Evolutionary conservation across 768 basidiomycete genomes (phyloP), one percentile per base, ranked within the genome.

Genomic region (Mycena polygramma): DNA sequence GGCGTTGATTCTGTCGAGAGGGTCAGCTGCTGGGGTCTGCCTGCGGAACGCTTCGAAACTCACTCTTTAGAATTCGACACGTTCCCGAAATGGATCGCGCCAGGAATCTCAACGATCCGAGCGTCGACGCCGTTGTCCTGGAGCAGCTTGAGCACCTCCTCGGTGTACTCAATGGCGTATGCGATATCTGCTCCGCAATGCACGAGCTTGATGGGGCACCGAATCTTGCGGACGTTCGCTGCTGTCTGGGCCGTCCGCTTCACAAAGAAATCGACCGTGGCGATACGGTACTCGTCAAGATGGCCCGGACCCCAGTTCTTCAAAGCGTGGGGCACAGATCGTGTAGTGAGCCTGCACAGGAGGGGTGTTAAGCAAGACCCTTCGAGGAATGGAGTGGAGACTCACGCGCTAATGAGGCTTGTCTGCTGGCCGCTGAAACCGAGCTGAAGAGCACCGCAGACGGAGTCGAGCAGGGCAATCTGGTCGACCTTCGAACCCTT

Each of bases 161-260:
- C 60, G 26, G 66, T 71, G 57, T 64, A 66, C 37, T 63, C 73
- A 63, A 74, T 24, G 24, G 61, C 58, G 54, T 71, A 75, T 30
- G 75, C 75, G 64, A 79, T 78, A 49, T 78, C 79, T 58, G 76
- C 74, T 0, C 68, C 68, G 53, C 76, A 75, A n/a, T 77, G 74
- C 8, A 77, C 60, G 35, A 77, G 69, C 70, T 73, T 74, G 22
- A 77, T 45, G 41, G 75, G 76, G 58, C 75, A 75, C 7, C 35
- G n/a, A 45, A 77, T 70, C 46, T 69, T 70, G 41, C 75, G 53
- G n/a, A 77, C 55, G 13, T 69, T 70, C 4, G 61, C 66, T 8
- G 72, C 26, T 9, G 76, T 57, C 26, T 67, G 49, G 41, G 69
- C 70, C 54, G 43, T 60, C 6, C 71, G 74, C n/a, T 66, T 64